phyloP scores from a whole-genome alignment of 208 protist genomes.

The Blastocrithidia nonstop region DNA sequence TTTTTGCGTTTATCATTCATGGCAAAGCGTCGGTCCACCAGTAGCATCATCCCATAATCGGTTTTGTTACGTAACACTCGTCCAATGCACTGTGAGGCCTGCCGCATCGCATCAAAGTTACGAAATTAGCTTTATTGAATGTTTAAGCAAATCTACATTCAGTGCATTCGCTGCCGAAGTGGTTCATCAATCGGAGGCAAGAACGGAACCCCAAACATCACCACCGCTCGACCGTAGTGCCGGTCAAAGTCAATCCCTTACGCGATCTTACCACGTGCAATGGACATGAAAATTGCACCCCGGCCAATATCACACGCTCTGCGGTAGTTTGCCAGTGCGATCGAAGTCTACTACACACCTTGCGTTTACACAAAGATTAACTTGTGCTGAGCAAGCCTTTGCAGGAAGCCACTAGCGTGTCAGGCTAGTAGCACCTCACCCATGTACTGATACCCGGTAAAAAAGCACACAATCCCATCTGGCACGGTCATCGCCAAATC shows the following conservation, averaged over 20 bases:
- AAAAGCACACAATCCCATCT: conserved; percentile 97
- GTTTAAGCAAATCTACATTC: conserved; percentile 89
- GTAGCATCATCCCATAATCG: conserved; percentile 99
- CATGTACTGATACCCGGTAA: conserved; percentile 94
- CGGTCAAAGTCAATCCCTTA: conserved; percentile 99
- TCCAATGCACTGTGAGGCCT: conserved; percentile 98
- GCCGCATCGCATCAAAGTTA: conserved; percentile 97
- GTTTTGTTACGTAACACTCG: conserved; percentile 98
- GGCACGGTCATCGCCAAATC: conserved; percentile 91
- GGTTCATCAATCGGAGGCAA: conserved; percentile 85
- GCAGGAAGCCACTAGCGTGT: conserved; percentile 86
- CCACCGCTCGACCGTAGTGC: conserved; percentile 92
- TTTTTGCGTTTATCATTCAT: conserved; percentile 90
- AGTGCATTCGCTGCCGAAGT: conserved; percentile 92
- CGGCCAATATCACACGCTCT: conserved; percentile 95
- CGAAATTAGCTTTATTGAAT: conserved; percentile 96
- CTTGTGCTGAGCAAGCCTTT: conserved; percentile 90
- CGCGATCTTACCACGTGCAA: conserved; percentile 94
- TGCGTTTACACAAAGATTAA: conserved; percentile 98
- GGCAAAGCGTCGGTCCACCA: conserved; percentile 95
- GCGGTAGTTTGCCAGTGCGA: conserved; percentile 95
- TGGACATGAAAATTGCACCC: conserved; percentile 97
- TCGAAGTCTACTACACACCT: conserved; percentile 92
- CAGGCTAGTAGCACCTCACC: conserved; percentile 86
- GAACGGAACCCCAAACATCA: conserved; percentile 97